These are phyloP conservation scores for Oidiodendron maius DNA, from an alignment of 495 filamentous ascomycete species.

Conservation along the genomic window DNA sequence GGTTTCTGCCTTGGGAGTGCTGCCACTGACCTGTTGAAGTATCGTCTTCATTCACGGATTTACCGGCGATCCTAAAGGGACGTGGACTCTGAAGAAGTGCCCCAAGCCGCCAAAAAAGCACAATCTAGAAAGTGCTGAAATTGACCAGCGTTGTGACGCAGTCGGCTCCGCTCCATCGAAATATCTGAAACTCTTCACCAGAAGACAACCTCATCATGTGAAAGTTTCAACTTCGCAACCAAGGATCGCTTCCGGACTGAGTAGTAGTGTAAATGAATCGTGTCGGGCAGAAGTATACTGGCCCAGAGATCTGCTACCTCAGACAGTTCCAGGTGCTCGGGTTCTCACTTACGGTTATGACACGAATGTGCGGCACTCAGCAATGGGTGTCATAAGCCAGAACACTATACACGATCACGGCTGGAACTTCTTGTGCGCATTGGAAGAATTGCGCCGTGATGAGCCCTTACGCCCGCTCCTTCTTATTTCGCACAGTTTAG, in stretches of 20 bases:
- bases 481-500: neutral
- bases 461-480: neutral
- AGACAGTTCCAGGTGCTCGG: conserved; percentile 17
- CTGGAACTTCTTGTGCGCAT: neutral
- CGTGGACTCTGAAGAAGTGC: conserved; percentile 16
- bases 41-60: conserved; percentile 27
- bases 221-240: too few relatives aligned
- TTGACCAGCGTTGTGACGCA: too few relatives aligned
- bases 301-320: conserved; percentile 16
- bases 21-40: too few relatives aligned
- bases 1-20: too few relatives aligned
- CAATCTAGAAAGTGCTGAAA: neutral
- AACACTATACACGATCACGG: neutral
- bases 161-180: too few relatives aligned
- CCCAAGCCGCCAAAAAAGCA: neutral
- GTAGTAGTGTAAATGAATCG: too few relatives aligned
- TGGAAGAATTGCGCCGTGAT: neutral
- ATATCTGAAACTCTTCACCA: neutral
- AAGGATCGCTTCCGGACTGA: too few relatives aligned
- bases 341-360: conserved; percentile 26
- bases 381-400: conserved; percentile 17
- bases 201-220: neutral
- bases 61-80: conserved; percentile 18
- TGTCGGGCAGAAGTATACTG: too few relatives aligned
- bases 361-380: conserved; percentile 19